Conservation (phyloP, 345 rosid genomes). For the Populus ilicifolia region DNA sequence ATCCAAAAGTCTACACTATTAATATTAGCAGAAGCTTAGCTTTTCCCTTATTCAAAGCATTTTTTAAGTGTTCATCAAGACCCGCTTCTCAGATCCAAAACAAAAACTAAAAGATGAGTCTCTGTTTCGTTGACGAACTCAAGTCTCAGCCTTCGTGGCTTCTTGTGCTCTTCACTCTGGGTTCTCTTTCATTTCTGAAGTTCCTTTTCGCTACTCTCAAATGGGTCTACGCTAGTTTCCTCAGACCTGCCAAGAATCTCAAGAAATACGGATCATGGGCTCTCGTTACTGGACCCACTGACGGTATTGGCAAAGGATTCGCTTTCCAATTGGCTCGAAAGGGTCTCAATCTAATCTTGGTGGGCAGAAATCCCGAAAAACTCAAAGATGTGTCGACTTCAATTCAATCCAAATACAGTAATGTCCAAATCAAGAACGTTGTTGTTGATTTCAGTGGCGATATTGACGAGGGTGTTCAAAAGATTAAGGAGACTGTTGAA, state of each 20-base stretch:
- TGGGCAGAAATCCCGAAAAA: conserved; percentile 69
- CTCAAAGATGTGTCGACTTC: conserved; percentile 60
- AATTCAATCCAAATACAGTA: conserved; percentile 45
- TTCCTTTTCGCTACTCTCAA: conserved; percentile 36
- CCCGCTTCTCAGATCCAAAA: conserved; percentile 19
- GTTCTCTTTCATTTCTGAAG: conserved; percentile 54
- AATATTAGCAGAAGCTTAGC: background rate
- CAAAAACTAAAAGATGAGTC: conserved; percentile 37
- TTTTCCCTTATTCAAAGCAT: background rate
- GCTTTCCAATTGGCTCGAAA: conserved; percentile 73
- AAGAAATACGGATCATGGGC: conserved; percentile 95
- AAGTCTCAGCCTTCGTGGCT: conserved; percentile 69
- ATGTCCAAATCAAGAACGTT: conserved; percentile 55
- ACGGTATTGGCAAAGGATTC: conserved; percentile 88
- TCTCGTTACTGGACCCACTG: conserved; percentile 86
- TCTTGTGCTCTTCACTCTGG: conserved; percentile 46
- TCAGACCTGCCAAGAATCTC: conserved; percentile 77
- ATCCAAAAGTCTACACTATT: background rate
- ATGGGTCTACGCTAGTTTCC: conserved; percentile 79
- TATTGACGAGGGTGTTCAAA: conserved; percentile 64
- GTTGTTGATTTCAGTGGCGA: conserved; percentile 86
- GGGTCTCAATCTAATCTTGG: conserved; percentile 78
- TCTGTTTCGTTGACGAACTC: conserved; percentile 41
- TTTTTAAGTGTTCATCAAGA: background rate
- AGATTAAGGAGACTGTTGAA: conserved; percentile 58